Evolutionary conservation across 176 grass and related monocot genomes (phyloP).

Genomic region (Tillandsia fasciculata): DNA sequence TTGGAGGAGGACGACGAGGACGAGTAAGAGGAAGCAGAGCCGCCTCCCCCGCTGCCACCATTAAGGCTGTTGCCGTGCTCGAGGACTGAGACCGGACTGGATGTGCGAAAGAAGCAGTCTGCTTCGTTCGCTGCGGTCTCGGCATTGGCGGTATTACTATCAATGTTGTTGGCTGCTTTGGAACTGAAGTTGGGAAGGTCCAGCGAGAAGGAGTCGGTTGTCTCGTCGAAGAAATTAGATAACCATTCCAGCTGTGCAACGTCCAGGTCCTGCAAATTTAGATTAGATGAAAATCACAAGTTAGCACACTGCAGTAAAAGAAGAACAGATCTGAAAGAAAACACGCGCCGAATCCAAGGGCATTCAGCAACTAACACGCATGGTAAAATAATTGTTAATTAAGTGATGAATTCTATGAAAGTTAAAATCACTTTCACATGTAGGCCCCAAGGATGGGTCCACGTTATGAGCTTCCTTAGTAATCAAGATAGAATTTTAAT

Average conservation of each 20-base stretch:
- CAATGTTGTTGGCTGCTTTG: constrained; percentile 21
- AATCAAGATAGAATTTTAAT: too few species aligned
- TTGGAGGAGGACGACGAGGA: constrained; percentile 61
- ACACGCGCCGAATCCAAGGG: too few species aligned
- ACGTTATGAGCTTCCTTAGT: too few species aligned
- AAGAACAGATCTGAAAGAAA: background rate
- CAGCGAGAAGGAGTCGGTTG: constrained; percentile 49
- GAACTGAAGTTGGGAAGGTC: constrained; percentile 13
- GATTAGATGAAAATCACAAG: constrained; percentile 12
- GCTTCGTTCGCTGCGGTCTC: constrained; percentile 19
- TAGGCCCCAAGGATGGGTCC: too few species aligned
- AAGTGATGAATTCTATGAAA: too few species aligned
- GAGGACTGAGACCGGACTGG: constrained; percentile 80
- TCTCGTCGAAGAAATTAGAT: constrained; percentile 63
- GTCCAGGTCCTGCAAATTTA: constrained; percentile 60
- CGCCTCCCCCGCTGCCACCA: background rate
- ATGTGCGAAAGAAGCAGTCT: constrained; percentile 50
- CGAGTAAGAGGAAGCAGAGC: constrained; percentile 45
- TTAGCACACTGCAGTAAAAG: constrained; percentile 4
- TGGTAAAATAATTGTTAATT: too few species aligned
- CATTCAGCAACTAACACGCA: too few species aligned
- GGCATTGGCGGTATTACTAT: constrained; percentile 22
- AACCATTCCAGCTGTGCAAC: constrained; percentile 91
- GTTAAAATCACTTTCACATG: too few species aligned
- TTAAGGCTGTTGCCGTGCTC: constrained; percentile 37